Base-by-base conservation (phyloP, 139 green algal genomes). In the Chlamydomonas schloesseri region DNA sequence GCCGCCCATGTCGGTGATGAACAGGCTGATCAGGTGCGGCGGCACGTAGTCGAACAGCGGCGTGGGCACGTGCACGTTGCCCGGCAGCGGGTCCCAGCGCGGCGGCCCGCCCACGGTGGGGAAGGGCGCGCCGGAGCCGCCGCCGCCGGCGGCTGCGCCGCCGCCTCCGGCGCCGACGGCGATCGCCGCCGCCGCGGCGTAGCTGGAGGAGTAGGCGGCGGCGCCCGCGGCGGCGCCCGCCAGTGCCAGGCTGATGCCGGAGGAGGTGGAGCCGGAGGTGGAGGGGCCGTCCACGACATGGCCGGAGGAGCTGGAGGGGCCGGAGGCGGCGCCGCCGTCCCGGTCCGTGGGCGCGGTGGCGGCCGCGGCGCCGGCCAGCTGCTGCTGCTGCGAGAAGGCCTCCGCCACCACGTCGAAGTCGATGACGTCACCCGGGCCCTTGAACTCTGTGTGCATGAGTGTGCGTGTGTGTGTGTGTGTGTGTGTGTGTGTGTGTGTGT, bases 11-110 rank as follows among this genome's bases (percentile, higher is more conserved):
- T 98, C 97, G 0, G 97, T 99, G 23, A 99, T 90, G 87, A 99
- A 97, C 31, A 99, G 89, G 74, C 74, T 94, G 90, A 99, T 95
- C 4, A 99, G 91, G 74, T 98, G 91, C 6, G 98, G 97, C 29
- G 98, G 95, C 37, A 99, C 94, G 88, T 99, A 99, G 82, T 99
- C 98, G 79, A 96, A 98, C 13, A 85, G 78, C 0, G 97, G 97
- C 77, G 99, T 99, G 72, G 93, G 88, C 33, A 98, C 94, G 62
- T 98, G 93, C 46, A 98, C 86, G 46, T 90, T 92, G 13, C 82
- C 86, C n/a, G 62, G 75, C 29, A 83, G 31, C 15, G 55, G 86
- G 67, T 65, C 47, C 34, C 75, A 77, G 36, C 71, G 53, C 13
- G n/a, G 34, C 29, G 3, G 55, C 23, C 73, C 76, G 31, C 79